Evolutionary conservation across 2,329 filamentous ascomycete genomes (phyloP).

Genomic region (Plectosphaerella sp.): DNA sequence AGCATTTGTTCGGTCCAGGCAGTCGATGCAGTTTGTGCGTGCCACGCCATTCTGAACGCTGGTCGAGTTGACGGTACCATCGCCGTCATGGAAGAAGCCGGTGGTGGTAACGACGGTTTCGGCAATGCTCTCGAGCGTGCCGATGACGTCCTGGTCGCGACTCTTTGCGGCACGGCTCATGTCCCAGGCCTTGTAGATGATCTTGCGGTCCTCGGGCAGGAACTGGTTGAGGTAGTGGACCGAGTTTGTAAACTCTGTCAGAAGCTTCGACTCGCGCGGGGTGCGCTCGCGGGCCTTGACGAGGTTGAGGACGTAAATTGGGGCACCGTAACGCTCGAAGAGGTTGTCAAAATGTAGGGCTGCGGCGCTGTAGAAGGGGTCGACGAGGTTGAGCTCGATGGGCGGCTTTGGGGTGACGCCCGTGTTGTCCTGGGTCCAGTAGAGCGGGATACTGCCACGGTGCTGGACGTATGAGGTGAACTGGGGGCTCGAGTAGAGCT

Average conservation of each 20-base stretch:
- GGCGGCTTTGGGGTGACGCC: slow-evolving; percentile 95
- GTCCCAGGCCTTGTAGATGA: slow-evolving; percentile 93
- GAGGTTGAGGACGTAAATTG: slow-evolving; percentile 86
- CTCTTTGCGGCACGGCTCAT: slow-evolving; percentile 96
- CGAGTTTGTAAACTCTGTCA: slow-evolving; percentile 81
- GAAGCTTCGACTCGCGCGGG: slow-evolving; percentile 84
- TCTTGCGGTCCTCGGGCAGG: slow-evolving; percentile 75
- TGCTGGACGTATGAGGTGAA: slow-evolving; percentile 98
- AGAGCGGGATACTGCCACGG: slow-evolving; percentile 89
- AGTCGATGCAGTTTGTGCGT: slow-evolving; percentile 97
- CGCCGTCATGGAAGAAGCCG: slow-evolving; percentile 92
- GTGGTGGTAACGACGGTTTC: slow-evolving; percentile 82
- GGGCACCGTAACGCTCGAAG: slow-evolving; percentile 88
- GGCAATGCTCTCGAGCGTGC: slow-evolving; percentile 82
- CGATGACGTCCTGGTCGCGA: slow-evolving; percentile 90
- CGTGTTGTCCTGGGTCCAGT: slow-evolving; percentile 96
- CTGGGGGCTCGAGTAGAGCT: slow-evolving; percentile 79
- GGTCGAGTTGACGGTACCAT: slow-evolving; percentile 59
- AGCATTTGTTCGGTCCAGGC: slow-evolving; percentile 92
- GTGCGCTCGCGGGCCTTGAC: slow-evolving; percentile 86
- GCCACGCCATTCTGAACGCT: slow-evolving; percentile 87
- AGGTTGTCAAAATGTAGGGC: slow-evolving; percentile 93
- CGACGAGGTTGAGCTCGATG: slow-evolving; percentile 90
- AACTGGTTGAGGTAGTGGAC: slow-evolving; percentile 94
- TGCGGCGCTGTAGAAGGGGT: slow-evolving; percentile 92